Conservation (phyloP, 805 yeast species). For the Saccharomycopsis selenospora region DNA sequence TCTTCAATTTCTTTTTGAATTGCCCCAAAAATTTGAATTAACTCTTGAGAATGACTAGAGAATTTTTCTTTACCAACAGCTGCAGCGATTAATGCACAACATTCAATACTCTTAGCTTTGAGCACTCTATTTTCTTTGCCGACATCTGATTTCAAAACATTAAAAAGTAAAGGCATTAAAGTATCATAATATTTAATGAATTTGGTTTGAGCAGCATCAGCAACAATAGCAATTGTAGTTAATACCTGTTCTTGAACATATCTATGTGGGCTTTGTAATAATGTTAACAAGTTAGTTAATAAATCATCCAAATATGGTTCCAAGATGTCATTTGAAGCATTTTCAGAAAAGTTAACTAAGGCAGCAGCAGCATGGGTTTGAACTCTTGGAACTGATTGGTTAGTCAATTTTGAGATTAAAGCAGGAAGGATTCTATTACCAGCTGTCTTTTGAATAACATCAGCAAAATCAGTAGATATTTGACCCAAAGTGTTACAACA, state of each 20-base stretch:
- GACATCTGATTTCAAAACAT: conserved; percentile 71
- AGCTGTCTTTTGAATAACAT: conserved; percentile 71
- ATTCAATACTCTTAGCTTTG: conserved; percentile 92
- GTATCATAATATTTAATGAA: conserved; percentile 91
- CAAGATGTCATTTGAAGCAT: conserved; percentile 75
- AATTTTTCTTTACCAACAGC: conserved; percentile 95
- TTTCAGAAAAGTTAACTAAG: conserved; percentile 88
- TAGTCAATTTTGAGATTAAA: conserved; percentile 69
- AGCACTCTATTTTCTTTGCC: conserved; percentile 72
- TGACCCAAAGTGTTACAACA: conserved; percentile 97
- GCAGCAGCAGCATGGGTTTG: conserved; percentile 99
- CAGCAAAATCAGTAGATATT: conserved; percentile 94
- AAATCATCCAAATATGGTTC: conserved; percentile 90
- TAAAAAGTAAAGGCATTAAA: conserved; percentile 79
- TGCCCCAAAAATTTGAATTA: conserved; percentile 61
- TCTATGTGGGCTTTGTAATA: conserved; percentile 78
- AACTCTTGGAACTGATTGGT: conserved; percentile 76
- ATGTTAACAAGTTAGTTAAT: conserved; percentile 61
- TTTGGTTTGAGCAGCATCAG: conserved; percentile 88
- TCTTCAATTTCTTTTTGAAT: conserved; percentile 58
- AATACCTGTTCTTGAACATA: conserved; percentile 96
- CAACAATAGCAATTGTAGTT: conserved; percentile 93
- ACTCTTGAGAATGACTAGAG: conserved; percentile 61
- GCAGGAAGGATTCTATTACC: conserved; percentile 82
- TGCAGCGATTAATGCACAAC: conserved; percentile 86